Base-by-base conservation (phyloP, 805 yeast species). In the Ogataea nakhonphanomensis region DNA sequence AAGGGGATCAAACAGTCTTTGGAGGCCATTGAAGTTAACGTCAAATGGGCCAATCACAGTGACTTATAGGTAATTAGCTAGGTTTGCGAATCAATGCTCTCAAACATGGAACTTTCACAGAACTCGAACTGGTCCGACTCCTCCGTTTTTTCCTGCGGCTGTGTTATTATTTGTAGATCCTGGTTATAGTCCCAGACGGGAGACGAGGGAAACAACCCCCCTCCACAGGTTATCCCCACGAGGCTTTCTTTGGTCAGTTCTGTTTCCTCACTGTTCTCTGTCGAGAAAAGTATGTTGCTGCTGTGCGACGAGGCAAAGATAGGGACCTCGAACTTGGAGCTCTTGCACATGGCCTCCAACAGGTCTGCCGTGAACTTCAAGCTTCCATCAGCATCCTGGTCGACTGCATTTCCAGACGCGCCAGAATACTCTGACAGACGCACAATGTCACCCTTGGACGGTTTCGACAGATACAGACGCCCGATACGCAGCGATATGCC, bases 1-100 rank as follows among this genome's bases (percentile, higher is more conserved):
- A 70, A 79, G 59, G 73, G 81, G 25, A 62, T 75, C 40, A 64
- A 62, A 17, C 84, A 79, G 58, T 70, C 73, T 13, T 58, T 79
- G 55, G 88, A 82, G 55, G 66, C 69, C 25, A 68, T 81, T 41
- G 64, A 67, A 31, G 68, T 74, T 32, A 67, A 71, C 43, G 64
- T 71, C 10, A 58, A 62, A 21, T 83, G 86, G 86, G 24, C 27
- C 9, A 5, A 17, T 13, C 55, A 48, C 12, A 55, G 54, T 1
- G 55, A 49, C 23, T 52, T 33, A 33, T 21, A 33, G 5, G 20
- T 12, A 12, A 6, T n/a, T 17, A 8, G 11, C 27, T 34, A 35
- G 25, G 25, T 30, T 10, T 36, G 43, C 13, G 45, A 38, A 8
- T 12, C 23, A 10, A 45, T 24, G 26, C 43, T 45, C 30, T 45